Conservation (phyloP, 805 yeast species). For the Pichia eremophila region DNA sequence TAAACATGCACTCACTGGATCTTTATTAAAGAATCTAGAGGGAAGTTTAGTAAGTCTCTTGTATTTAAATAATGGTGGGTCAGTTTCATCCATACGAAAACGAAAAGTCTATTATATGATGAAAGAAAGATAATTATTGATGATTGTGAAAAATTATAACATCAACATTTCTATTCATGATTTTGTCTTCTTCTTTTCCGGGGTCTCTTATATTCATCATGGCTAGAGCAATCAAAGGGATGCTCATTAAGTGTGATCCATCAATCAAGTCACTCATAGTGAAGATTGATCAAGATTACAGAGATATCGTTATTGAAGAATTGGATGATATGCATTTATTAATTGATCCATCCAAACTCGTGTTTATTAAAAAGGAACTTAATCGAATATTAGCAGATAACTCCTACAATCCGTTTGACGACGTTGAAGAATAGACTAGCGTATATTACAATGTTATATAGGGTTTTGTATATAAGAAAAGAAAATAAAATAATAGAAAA, state of each 20-base stretch:
- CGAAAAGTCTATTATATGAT: too few relatives aligned
- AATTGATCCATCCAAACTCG: constrained; percentile 69
- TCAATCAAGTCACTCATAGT: constrained; percentile 81
- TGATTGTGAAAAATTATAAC: too few relatives aligned
- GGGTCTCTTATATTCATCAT: constrained; percentile 8
- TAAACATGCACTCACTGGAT: constrained; percentile 66
- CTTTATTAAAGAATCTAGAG: constrained; percentile 56
- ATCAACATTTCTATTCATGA: neutral
- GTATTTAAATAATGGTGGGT: constrained; percentile 70
- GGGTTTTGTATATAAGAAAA: neutral
- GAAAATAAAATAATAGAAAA: neutral
- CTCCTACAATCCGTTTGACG: constrained; percentile 76
- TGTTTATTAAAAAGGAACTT: constrained; percentile 66
- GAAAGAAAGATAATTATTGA: too few relatives aligned
- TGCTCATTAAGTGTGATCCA: constrained; percentile 63
- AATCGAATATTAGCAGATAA: constrained; percentile 71
- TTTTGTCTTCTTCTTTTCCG: neutral
- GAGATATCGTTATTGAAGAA: constrained; percentile 68
- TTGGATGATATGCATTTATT: constrained; percentile 86
- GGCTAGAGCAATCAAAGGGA: constrained; percentile 52
- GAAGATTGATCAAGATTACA: constrained; percentile 65
- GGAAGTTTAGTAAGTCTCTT: constrained; percentile 63
- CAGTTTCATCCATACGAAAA: constrained; percentile 36
- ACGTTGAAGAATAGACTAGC: constrained; percentile 34
- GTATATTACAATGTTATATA: neutral